Base-by-base conservation (phyloP, 2,329 filamentous ascomycete species). In the Verticillium nubilum region DNA sequence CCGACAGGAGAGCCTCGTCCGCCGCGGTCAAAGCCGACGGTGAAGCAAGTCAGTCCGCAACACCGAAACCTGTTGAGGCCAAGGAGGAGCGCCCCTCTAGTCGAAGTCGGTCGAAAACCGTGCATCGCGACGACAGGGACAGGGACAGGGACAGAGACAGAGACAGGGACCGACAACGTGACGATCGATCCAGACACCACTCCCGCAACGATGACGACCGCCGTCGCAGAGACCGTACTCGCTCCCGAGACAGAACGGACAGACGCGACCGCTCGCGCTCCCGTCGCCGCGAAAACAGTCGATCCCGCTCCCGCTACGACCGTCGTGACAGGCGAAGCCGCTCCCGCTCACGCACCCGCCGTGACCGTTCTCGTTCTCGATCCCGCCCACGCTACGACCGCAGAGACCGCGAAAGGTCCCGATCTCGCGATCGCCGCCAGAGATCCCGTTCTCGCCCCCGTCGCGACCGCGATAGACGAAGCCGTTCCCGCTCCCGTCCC, bases 221-320 rank as follows among this genome's bases (percentile, higher is more conserved):
- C 58, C 72, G 62, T 55, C 68, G 63, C 57, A 69, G 59, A 47
- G 74, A 76, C 57, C 69, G 74, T 37, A 72, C 73, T 2, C 68
- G 67, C 2, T 72, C 72, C 17, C 72, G 69, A 25, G 60, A 69
- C 19, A 67, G 67, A 42, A 57, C 63, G 4, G 60, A 70, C 12
- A 70, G 71, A 59, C 71, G 73, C 53, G 76, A 77, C 17, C 74
- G 74, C 65, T 74, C 69, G 26, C 75, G 75, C 17, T 78, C 78
- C n/a, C 71, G 73, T 53, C 63, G 29, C 29, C 29, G 29, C 29
- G 29, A 31, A 13, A 31, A 13, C 2, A 31, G 29, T 31, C 29
- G 29, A 5, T 31, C 29, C 29, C 29, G 42, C 42, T 25, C 42
- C 9, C 42, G 42, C 42, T 47, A 10, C 29, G 29, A 68, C 25